Evolutionary conservation across 1,284 basidiomycete genomes (phyloP).

Genomic region (Leucoagaricus sp.): DNA sequence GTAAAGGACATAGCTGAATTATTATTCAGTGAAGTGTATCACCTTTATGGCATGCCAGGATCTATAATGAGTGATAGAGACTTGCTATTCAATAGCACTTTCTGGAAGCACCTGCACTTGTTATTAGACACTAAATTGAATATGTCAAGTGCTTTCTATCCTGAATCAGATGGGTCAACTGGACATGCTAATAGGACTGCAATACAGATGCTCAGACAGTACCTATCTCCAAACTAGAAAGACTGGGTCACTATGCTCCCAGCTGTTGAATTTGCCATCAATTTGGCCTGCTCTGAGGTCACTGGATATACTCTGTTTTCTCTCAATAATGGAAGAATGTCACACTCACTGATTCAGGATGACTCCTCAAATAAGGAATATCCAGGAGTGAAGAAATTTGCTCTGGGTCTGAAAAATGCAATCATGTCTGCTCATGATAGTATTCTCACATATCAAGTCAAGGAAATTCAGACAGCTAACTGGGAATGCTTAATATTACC

Average conservation of each 20-base stretch:
- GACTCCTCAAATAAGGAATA: slow-evolving; percentile 19
- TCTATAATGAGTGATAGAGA: slow-evolving; percentile 44
- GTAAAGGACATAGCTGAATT: slow-evolving; percentile 40
- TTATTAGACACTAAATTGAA: slow-evolving; percentile 29
- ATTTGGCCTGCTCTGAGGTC: too few species aligned
- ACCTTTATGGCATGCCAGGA: slow-evolving; percentile 39
- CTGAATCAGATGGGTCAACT: slow-evolving; percentile 42
- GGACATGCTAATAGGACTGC: slow-evolving; percentile 39
- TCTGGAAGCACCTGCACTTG: slow-evolving; percentile 41
- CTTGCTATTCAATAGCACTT: slow-evolving; percentile 40
- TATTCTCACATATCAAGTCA: slow-evolving; percentile 29
- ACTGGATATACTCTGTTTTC: too few species aligned
- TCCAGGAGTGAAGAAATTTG: slow-evolving; percentile 29
- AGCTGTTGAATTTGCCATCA: slow-evolving; percentile 34
- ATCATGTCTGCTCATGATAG: slow-evolving; percentile 33
- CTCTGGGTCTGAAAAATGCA: slow-evolving; percentile 23
- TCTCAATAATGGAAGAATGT: slow-evolving; percentile 30
- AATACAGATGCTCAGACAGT: slow-evolving; percentile 27
- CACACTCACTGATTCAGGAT: slow-evolving; percentile 30
- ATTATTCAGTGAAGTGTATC: slow-evolving; percentile 37
- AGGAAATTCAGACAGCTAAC: slow-evolving; percentile 17
- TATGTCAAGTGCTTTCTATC: slow-evolving; percentile 47
- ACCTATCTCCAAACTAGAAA: slow-evolving; percentile 31
- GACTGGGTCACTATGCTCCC: slow-evolving; percentile 40
- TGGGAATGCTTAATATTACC: background rate